These are phyloP conservation scores for Colletotrichum trifolii DNA, from an alignment of 2,329 filamentous ascomycete genomes.

Conservation along the genomic window DNA sequence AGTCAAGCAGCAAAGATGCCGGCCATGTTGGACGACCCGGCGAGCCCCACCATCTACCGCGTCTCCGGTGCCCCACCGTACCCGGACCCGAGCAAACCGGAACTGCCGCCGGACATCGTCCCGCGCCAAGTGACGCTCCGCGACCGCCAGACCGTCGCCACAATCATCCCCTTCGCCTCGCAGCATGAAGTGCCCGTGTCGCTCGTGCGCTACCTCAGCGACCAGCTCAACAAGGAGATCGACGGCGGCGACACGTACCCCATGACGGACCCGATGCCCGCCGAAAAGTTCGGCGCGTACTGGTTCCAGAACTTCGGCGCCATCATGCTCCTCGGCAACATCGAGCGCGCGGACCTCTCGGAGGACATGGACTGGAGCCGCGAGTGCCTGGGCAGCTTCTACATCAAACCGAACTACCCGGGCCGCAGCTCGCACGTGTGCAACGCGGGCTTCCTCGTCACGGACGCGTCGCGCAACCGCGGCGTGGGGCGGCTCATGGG, in stretches of 20 bases:
- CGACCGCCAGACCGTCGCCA: conserved; percentile 85
- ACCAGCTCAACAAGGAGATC: conserved; percentile 90
- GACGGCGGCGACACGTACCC: conserved; percentile 93
- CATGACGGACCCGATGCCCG: conserved; percentile 80
- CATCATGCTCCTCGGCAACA: conserved; percentile 85
- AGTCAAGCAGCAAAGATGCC: conserved; percentile 66
- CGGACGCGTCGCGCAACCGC: conserved; percentile 77
- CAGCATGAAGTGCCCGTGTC: conserved; percentile 79
- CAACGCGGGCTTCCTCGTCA: conserved; percentile 84
- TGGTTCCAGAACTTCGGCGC: conserved; percentile 94
- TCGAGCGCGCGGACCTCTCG: conserved; percentile 69
- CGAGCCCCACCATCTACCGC: conserved; percentile 75
- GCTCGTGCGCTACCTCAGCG: conserved; percentile 80
- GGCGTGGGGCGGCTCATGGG: conserved; percentile 82
- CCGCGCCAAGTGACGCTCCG: conserved; percentile 84
- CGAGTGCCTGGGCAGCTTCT: conserved; percentile 88
- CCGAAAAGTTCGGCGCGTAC: conserved; percentile 82
- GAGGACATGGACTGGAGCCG: conserved; percentile 79
- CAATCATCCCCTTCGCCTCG: conserved; percentile 85
- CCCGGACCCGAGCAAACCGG: conserved; percentile 69
- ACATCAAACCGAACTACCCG: conserved; percentile 94
- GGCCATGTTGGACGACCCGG: conserved; percentile 82
- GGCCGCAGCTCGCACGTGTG: conserved; percentile 91
- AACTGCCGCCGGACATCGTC: conserved; percentile 75
- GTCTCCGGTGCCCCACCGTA: conserved; percentile 74